Conservation (phyloP, 192 early-diverging fungal species). For the Neocallimastix lanati region DNA sequence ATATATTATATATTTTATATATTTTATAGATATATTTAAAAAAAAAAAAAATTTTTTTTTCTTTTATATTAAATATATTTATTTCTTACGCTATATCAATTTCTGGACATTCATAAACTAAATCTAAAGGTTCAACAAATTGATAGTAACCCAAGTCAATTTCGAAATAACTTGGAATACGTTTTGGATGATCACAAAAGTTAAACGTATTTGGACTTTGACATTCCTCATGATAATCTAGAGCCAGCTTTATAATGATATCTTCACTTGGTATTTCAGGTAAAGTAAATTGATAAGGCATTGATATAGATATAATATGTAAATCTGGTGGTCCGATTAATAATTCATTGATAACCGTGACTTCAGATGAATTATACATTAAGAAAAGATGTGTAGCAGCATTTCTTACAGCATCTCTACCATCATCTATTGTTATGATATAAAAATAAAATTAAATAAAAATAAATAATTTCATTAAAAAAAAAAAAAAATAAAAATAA, state of each 20-base stretch:
- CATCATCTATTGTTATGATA: background rate
- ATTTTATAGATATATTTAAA: too few relatives aligned
- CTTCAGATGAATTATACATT: background rate
- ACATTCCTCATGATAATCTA: background rate
- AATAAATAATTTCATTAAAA: too few relatives aligned
- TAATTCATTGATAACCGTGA: background rate
- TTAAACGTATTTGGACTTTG: background rate
- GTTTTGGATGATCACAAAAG: background rate
- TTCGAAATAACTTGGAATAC: background rate
- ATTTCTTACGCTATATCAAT: background rate
- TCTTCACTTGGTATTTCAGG: background rate
- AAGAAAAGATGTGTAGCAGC: background rate
- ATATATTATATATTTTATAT: too few relatives aligned
- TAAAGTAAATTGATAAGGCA: background rate
- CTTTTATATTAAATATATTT: too few relatives aligned
- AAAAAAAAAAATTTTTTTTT: too few relatives aligned
- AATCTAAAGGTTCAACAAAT: background rate
- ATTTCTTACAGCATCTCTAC: background rate
- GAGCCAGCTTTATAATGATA: background rate
- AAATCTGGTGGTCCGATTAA: background rate
- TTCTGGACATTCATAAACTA: background rate
- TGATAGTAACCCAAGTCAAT: background rate
- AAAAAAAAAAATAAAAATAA: too few relatives aligned
- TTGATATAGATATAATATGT: background rate
- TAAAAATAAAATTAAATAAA: too few relatives aligned